Evolutionary conservation across 352 stramenopile species (phyloP), one percentile per base, ranked within the genome.

Genomic region (Phytopythium chamaehyphon): DNA sequence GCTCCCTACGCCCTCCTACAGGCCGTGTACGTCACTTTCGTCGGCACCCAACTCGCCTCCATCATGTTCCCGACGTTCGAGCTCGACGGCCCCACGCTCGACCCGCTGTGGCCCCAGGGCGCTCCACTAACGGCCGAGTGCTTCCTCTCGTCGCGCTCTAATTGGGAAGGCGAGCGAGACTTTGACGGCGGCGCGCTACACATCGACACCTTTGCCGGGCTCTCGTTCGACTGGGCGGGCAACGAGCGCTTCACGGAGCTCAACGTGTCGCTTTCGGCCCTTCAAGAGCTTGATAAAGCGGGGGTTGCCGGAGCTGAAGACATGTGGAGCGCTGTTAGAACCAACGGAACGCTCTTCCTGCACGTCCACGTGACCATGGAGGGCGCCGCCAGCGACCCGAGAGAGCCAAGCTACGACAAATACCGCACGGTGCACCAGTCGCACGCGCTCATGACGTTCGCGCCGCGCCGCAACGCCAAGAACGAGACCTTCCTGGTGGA

Each of bases 41-140:
- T 77, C 37, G 62, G 61, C 45, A 55, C 63, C n/a, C 69, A 88
- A 54, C 73, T 86, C 22, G 28, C 28, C 5, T 10, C 28, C 28
- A 89, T 91, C 63, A 86, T 89, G 64, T 81, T 85, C 40, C 81
- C 81, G 43, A 64, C 61, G 6, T 91, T 89, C 59, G 56, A 59
- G 2, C 47, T 59, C 1, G 37, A 59, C 22, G 73, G 69, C 2
- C 65, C 55, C 47, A 88, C 73, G 5, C 54, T 91, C 14, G 72
- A 88, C 51, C 76, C 77, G 24, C 55, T 89, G 11, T 91, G 81
- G 80, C 55, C 83, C 51, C 61, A 83, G 60, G 71, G 77, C 21
- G 64, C 88, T 23, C 60, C 63, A 19, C 54, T 91, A 26, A 56
- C 79, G 39, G 73, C 81, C 9, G 64, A 76, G 50, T 83, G 69